Percentiles rank a stretch among this genome's conserved stretches.
These are phyloP conservation scores for Cercophora sp. DNA, from an alignment of 495 filamentous ascomycete species.

Conservation along the genomic window DNA sequence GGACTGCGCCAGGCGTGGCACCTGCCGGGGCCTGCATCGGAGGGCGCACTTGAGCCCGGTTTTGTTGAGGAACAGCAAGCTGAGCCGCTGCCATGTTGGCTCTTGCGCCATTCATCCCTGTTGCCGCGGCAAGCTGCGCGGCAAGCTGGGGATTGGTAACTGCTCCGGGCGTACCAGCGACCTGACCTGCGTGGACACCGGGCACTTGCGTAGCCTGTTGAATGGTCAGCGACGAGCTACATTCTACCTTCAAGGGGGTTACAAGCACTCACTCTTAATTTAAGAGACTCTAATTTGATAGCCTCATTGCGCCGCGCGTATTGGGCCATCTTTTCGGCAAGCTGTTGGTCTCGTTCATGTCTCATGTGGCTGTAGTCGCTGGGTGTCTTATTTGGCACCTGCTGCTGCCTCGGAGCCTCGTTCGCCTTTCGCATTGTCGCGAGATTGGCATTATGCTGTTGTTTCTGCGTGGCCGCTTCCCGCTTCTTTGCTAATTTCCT, in stretches of 20 bases:
- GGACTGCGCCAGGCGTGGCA: slow-evolving; percentile 30
- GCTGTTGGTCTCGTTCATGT: slow-evolving; percentile 74
- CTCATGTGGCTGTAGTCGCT: slow-evolving; percentile 86
- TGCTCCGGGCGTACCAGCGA: slow-evolving; percentile 38
- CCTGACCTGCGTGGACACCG: slow-evolving; percentile 39
- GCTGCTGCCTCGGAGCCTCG: slow-evolving; percentile 60
- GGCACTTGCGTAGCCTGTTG: slow-evolving; percentile 28
- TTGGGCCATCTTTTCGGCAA: slow-evolving; percentile 67
- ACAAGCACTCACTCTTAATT: too few species aligned
- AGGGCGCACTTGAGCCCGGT: slow-evolving; percentile 32
- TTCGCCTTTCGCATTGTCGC: slow-evolving; percentile 69
- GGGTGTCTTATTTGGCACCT: slow-evolving; percentile 57
- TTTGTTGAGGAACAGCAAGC: slow-evolving; percentile 32
- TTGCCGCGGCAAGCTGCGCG: not conserved
- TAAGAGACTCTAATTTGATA: too few species aligned
- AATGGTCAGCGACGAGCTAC: slow-evolving; percentile 13
- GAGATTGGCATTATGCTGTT: slow-evolving; percentile 69
- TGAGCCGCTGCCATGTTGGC: slow-evolving; percentile 36
- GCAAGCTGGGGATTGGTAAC: slow-evolving; percentile 22
- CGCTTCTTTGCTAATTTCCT: slow-evolving; percentile 91
- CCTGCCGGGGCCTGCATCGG: slow-evolving; percentile 42
- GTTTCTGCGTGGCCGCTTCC: slow-evolving; percentile 79
- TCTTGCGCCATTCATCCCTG: slow-evolving; percentile 31
- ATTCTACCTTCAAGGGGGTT: not conserved
- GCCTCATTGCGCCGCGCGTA: slow-evolving; percentile 59